A percentile compares a stretch with the other conserved stretches of the same genome.
These are phyloP conservation scores for Pseudisothecium myosuroides DNA, from an alignment of 225 moss, liverwort and hornwort species.

Conservation along the genomic window DNA sequence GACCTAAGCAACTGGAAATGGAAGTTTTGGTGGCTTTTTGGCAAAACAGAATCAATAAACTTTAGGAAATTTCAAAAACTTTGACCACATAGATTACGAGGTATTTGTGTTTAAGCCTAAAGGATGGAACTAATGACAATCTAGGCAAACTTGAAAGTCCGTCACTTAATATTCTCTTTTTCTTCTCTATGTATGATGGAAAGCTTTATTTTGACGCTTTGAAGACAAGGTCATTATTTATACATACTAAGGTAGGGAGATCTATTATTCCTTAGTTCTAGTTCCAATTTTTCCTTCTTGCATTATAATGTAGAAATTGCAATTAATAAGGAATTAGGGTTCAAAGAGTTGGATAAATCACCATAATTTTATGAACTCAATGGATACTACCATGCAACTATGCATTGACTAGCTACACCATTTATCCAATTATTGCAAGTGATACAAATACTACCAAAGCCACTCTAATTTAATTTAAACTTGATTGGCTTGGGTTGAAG, in stretches of 20 bases:
- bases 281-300: not conserved
- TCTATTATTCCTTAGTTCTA: accelerated
- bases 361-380: not conserved
- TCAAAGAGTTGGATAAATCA: not conserved
- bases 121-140: not conserved
- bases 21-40: not conserved
- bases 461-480: too few species aligned
- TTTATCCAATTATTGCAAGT: too few species aligned
- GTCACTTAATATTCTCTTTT: accelerated
- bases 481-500: not conserved
- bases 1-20: not conserved
- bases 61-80: not conserved
- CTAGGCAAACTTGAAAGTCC: not conserved
- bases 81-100: not conserved
- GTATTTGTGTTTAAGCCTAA: not conserved
- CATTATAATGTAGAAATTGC: not conserved
- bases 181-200: accelerated
- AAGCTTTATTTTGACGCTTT: not conserved
- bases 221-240: accelerated
- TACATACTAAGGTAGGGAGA: not conserved
- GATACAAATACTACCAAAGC: too few species aligned
- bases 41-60: not conserved
- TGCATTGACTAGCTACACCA: too few species aligned
- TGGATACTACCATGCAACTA: accelerated
- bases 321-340: accelerated